phyloP scores from a whole-genome alignment of 139 green algal genomes.

The Closterium sp. region DNA sequence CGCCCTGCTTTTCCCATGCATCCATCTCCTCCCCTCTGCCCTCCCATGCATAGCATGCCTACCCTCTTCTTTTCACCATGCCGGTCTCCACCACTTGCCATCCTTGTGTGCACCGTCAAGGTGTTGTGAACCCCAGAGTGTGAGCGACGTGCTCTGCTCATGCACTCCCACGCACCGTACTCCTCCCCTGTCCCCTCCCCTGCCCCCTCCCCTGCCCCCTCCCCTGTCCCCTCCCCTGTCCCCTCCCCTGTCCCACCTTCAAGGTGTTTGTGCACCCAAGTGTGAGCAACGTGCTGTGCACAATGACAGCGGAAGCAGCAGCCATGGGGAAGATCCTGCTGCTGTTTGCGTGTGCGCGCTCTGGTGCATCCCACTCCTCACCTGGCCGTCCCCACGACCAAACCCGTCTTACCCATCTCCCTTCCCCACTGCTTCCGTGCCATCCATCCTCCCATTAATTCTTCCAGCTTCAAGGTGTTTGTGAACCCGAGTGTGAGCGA shows the following conservation, averaged over 20 bases:
- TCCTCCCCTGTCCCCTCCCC: neutral
- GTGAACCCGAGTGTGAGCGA: constrained; percentile 90
- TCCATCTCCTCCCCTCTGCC: no score
- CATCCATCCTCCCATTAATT: neutral
- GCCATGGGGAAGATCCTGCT: constrained; percentile 93
- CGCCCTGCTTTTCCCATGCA: no score
- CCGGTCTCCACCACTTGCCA: no score
- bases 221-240: neutral
- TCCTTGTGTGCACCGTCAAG: neutral
- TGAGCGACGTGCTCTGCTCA: constrained; percentile 93
- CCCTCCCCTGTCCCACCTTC: constrained; percentile 58
- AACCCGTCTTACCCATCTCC: no score
- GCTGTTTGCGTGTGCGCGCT: neutral
- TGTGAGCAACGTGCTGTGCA: constrained; percentile 93
- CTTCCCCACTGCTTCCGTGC: no score
- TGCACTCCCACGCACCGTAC: neutral
- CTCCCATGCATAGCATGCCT: no score
- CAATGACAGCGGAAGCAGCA: constrained; percentile 92
- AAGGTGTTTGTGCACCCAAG: constrained; percentile 94
- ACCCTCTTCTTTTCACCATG: no score
- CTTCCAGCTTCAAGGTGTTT: constrained; percentile 84
- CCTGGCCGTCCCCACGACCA: no score
- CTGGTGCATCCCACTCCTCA: no score
- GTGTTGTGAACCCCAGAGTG: constrained; percentile 25
- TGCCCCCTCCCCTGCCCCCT: no score